Conservation (phyloP, 306 rosid genomes). For the Dalbergia oliveri region DNA sequence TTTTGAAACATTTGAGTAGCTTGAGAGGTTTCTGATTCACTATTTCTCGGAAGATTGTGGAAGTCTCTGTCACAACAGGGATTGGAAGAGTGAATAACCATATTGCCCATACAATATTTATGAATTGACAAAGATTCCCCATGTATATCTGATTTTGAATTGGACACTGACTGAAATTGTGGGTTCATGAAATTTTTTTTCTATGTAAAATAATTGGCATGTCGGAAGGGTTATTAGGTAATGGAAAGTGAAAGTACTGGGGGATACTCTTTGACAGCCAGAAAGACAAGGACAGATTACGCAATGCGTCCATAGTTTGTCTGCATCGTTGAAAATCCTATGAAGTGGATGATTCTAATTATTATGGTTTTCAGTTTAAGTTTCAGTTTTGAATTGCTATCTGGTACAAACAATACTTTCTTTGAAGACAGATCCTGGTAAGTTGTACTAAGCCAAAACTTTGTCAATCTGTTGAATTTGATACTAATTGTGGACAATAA, state of each 20-base stretch:
- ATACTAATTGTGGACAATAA: neutral
- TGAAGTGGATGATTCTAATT: slow-evolving; percentile 27
- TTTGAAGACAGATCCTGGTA: slow-evolving; percentile 17
- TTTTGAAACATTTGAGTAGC: slow-evolving; percentile 76
- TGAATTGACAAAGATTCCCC: slow-evolving; percentile 53
- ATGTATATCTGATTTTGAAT: slow-evolving; percentile 43
- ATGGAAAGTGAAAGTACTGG: slow-evolving; percentile 54
- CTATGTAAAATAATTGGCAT: slow-evolving; percentile 36
- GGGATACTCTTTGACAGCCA: slow-evolving; percentile 50
- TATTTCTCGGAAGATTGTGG: slow-evolving; percentile 47
- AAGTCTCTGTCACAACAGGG: slow-evolving; percentile 51
- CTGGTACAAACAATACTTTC: neutral
- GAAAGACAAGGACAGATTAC: slow-evolving; percentile 49
- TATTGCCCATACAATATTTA: slow-evolving; percentile 45
- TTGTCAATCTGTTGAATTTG: neutral
- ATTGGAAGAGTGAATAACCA: slow-evolving; percentile 44
- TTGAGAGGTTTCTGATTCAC: slow-evolving; percentile 66
- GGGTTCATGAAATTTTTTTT: slow-evolving; percentile 29
- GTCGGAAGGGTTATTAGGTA: slow-evolving; percentile 61
- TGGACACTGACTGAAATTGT: slow-evolving; percentile 53
- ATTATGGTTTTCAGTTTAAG: neutral
- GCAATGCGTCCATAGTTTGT: slow-evolving; percentile 33
- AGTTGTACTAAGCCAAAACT: neutral
- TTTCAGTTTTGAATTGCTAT: neutral
- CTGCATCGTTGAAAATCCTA: slow-evolving; percentile 31